Evolutionary conservation across 768 basidiomycete species (phyloP), one percentile per base, ranked within the genome.

Genomic region (Mycena sanguinolenta): DNA sequence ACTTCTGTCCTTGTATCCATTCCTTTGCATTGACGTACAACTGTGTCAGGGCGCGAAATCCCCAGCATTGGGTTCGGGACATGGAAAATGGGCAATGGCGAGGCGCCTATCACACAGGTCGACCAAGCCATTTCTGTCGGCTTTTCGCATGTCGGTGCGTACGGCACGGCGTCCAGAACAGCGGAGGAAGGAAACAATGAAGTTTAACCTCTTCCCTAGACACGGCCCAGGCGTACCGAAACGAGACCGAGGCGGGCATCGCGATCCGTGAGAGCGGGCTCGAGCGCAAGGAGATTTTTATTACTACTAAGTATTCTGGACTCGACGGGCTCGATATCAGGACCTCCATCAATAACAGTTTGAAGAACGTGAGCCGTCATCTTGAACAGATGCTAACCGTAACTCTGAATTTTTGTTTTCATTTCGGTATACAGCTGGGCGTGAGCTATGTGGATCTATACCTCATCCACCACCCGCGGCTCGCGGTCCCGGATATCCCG

Each of bases 261-360:
- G 89, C 84, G 17, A 83, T 88, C 58, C 78, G 78, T n/a, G 83
- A 88, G 67, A 86, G 83, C 46, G 87, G 86, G 0, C 70, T 89
- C 5, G 67, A 74, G 36, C 84, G 88, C 42, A 78, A 82, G 23
- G 81, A 87, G 1, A 59, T 90, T 8, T 90, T 79, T 66, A 77
- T 90, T 42, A 89, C 89, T 1, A 87, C 88, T 19, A 92, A 92
- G 76, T 92, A 87, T 74, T 89, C 89, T n/a, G 89, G 88, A 1
- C 58, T 79, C 62, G 77, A 85, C 63, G 87, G 85, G 2, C 78
- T 89, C 63, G 86, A 87, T 68, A 86, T 90, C 39, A 82, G 82
- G 65, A 87, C 85, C 2, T 89, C 89, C 21, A 88, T 91, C 38
- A 75, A 83, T 30, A 84, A 89, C 72, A 90, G 89, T 67, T 73